A percentile compares a stretch with the other conserved stretches of the same genome.
Conservation (phyloP, 805 yeast genomes). For the Priceomyces haplophilus region DNA sequence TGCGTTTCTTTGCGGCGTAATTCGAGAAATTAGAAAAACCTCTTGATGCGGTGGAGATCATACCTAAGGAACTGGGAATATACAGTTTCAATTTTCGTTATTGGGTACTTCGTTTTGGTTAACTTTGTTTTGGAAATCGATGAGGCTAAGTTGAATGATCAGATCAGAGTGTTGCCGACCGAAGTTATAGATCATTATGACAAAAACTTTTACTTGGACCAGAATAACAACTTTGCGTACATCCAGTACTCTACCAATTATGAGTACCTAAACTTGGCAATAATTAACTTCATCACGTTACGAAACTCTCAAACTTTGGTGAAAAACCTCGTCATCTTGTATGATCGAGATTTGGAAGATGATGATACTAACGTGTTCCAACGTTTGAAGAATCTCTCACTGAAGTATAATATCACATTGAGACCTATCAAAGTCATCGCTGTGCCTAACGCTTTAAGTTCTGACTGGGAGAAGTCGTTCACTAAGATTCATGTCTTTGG, state of each 20-base stretch:
- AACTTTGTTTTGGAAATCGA: constrained; percentile 15
- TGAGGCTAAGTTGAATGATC: constrained; percentile 11
- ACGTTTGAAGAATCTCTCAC: neutral
- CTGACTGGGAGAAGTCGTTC: constrained; percentile 50
- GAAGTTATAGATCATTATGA: constrained; percentile 18
- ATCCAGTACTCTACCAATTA: constrained; percentile 58
- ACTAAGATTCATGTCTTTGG: constrained; percentile 56
- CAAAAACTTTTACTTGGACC: constrained; percentile 4
- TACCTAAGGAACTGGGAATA: constrained; percentile 20
- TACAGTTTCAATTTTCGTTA: constrained; percentile 18
- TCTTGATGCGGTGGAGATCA: constrained; percentile 2
- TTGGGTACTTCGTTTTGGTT: constrained; percentile 18
- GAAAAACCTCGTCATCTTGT: constrained; percentile 48
- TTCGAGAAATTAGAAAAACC: no score
- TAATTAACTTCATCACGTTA: constrained; percentile 43
- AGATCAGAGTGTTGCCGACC: constrained; percentile 22
- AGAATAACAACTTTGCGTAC: constrained; percentile 43
- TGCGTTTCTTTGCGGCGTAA: no score
- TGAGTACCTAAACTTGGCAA: constrained; percentile 49
- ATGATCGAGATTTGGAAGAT: constrained; percentile 18
- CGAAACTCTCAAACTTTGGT: constrained; percentile 31
- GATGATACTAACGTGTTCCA: constrained; percentile 6
- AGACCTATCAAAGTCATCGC: constrained; percentile 19
- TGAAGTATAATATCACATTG: constrained; percentile 21
- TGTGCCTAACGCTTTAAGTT: constrained; percentile 11